phyloP scores from a whole-genome alignment of 2,329 filamentous ascomycete genomes.

The Hymenoscyphus linearis region DNA sequence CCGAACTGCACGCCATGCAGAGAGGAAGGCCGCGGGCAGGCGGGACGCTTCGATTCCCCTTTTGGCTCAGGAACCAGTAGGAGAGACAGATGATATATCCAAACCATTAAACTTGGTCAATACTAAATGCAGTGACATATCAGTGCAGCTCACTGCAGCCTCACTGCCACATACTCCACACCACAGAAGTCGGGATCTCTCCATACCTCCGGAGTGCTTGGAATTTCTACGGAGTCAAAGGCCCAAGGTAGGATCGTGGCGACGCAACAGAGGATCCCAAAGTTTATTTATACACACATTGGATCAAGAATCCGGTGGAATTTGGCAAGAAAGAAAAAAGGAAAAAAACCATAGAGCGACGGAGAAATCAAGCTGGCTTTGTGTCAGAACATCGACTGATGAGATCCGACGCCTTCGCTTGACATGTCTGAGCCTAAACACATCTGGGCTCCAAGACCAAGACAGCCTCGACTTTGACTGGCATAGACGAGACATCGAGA shows the following conservation, averaged over 20 bases:
- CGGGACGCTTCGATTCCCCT: slow-evolving; percentile 8
- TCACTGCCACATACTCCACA: not conserved
- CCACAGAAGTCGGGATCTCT: not conserved
- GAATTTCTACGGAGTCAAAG: not conserved
- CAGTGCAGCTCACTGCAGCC: not conserved
- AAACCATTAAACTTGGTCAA: slow-evolving; percentile 22
- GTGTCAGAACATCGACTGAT: not conserved
- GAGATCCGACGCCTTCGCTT: not conserved
- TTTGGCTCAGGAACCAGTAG: slow-evolving; percentile 23
- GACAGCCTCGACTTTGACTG: not conserved
- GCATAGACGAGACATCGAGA: not conserved
- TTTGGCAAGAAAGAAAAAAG: not conserved
- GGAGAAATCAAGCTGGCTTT: not conserved
- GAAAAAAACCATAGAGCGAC: not conserved
- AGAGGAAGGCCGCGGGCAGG: slow-evolving; percentile 16
- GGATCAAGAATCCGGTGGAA: not conserved
- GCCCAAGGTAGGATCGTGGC: slow-evolving; percentile 14
- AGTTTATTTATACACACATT: not conserved
- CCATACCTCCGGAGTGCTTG: not conserved
- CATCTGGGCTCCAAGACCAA: not conserved
- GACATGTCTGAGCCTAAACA: not conserved
- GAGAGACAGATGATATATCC: slow-evolving; percentile 19
- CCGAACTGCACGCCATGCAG: slow-evolving; percentile 15
- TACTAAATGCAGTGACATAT: not conserved
- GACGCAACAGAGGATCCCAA: not conserved